Conservation (phyloP, 2,329 filamentous ascomycete species). For the Canariomyces notabilis region DNA sequence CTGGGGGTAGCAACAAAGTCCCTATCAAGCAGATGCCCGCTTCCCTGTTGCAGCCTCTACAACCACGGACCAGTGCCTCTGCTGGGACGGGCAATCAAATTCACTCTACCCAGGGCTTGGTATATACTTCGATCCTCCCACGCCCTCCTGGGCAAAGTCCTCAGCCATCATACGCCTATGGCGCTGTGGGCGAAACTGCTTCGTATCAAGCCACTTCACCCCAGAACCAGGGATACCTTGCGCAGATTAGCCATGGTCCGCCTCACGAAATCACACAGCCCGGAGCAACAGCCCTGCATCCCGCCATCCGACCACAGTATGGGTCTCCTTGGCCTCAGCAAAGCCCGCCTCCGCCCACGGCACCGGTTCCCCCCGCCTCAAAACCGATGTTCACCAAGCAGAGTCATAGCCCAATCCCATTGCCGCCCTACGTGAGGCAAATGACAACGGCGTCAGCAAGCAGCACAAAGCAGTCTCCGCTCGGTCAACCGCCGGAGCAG, state of each 20-base stretch:
- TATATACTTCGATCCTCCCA: conserved; percentile 14
- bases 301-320: conserved; percentile 34
- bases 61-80: conserved; percentile 15
- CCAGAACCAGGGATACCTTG: conserved; percentile 9
- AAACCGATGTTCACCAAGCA: conserved; percentile 22
- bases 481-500: conserved; percentile 14
- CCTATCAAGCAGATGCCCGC: conserved; percentile 14
- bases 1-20: conserved; percentile 18
- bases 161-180: conserved; percentile 1
- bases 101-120: conserved; percentile 8
- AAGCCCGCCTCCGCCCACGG: conserved; percentile 4
- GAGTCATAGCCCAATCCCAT: conserved; percentile 25
- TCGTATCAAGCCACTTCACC: conserved; percentile 3
- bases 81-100: conserved; percentile 5
- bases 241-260: neutral
- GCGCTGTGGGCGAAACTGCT: neutral
- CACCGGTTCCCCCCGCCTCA: conserved; percentile 3
- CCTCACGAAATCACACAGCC: conserved; percentile 17
- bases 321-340: conserved; percentile 18
- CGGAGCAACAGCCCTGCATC: conserved; percentile 29
- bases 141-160: conserved; percentile 4
- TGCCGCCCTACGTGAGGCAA: conserved; percentile 22
- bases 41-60: conserved; percentile 16
- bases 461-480: conserved; percentile 10
- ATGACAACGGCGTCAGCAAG: conserved; percentile 7